These are phyloP conservation scores for Clavaria fumosa DNA, from an alignment of 768 basidiomycete genomes.

Conservation along the genomic window DNA sequence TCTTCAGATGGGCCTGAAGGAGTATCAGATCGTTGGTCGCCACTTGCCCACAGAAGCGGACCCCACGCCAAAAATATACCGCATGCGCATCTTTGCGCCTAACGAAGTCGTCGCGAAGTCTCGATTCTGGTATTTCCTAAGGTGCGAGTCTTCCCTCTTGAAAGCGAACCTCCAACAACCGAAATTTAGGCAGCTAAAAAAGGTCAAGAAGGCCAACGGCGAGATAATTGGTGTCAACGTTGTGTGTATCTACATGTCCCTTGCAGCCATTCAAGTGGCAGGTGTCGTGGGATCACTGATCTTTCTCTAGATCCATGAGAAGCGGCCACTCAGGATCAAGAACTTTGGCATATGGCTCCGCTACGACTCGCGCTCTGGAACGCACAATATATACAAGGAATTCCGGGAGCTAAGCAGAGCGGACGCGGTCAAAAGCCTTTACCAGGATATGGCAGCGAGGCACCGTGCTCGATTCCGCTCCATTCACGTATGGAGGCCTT, in stretches of 20 bases:
- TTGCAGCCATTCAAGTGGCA: constrained; percentile 75
- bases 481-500: constrained; percentile 84
- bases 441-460: constrained; percentile 99
- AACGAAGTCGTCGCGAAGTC: constrained; percentile 99
- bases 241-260: constrained; percentile 59
- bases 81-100: constrained; percentile 98
- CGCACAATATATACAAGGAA: constrained; percentile 99
- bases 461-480: constrained; percentile 99
- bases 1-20: constrained; percentile 56
- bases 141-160: constrained; percentile 29
- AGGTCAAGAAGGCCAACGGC: constrained; percentile 98
- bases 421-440: constrained; percentile 90
- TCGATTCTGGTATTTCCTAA: constrained; percentile 99
- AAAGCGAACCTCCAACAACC: not conserved
- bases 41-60: constrained; percentile 90
- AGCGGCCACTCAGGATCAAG: constrained; percentile 96
- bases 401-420: constrained; percentile 92
- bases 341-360: constrained; percentile 99
- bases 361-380: constrained; percentile 98
- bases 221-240: constrained; percentile 98
- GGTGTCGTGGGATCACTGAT: constrained; percentile 44
- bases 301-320: constrained; percentile 77
- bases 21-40: constrained; percentile 96
- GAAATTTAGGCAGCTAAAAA: constrained; percentile 69
- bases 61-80: constrained; percentile 94